Evolutionary conservation across 225 moss, liverwort and hornwort species (phyloP).

Genomic region (Ulota crispa): DNA sequence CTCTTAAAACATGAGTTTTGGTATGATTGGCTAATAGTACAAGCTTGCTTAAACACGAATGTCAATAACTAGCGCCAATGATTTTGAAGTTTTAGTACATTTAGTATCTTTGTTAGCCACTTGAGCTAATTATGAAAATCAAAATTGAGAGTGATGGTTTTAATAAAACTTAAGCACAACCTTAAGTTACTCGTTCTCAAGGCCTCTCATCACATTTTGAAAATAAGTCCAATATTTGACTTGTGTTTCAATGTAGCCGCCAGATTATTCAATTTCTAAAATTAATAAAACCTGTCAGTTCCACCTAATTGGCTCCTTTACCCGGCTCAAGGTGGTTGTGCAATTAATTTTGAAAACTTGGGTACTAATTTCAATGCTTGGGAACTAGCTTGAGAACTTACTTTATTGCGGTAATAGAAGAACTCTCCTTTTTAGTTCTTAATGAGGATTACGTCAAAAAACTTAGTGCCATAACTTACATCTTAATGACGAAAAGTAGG

Average conservation of each 20-base stretch:
- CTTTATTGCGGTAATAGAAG: not conserved
- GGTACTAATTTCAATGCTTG: not conserved
- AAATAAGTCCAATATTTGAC: not conserved
- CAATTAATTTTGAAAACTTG: not conserved
- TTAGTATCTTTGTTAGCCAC: no score
- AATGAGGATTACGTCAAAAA: not conserved
- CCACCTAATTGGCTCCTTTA: not conserved
- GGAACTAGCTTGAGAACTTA: not conserved
- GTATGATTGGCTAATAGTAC: no score
- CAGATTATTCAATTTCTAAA: not conserved
- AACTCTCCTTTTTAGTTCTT: not conserved
- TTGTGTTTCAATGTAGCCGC: conserved; percentile 10
- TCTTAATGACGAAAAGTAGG: conserved; percentile 9
- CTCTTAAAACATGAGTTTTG: no score
- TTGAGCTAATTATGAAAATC: no score
- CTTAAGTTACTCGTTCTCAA: not conserved
- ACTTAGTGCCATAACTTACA: not conserved
- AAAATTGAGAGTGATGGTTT: no score
- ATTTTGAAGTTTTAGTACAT: no score
- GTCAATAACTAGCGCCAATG: no score
- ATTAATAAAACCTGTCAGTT: not conserved
- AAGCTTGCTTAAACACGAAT: no score
- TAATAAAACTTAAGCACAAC: no score
- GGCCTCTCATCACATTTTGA: not conserved
- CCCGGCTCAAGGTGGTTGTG: not conserved